Conservation (phyloP, 73 alveolate genomes). For the Blepharisma stoltei region DNA sequence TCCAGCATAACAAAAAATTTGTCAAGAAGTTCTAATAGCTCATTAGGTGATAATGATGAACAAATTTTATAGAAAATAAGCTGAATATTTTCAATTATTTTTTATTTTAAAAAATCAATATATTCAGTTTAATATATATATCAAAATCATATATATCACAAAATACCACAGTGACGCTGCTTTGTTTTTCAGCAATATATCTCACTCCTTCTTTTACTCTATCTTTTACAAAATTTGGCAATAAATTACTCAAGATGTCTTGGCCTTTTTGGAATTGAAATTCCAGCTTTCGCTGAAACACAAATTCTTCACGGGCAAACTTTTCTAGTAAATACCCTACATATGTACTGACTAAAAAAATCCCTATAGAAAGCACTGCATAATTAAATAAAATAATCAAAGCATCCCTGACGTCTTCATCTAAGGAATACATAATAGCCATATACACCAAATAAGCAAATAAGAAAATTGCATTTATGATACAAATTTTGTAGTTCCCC, state of each 20-base stretch:
- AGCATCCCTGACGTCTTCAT: neutral
- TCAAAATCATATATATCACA: slow-evolving; percentile 63
- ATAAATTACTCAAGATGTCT: slow-evolving; percentile 43
- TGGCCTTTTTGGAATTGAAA: slow-evolving; percentile 18
- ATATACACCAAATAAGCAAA: neutral
- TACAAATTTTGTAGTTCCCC: neutral
- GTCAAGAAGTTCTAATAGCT: slow-evolving; percentile 56
- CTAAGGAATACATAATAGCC: neutral
- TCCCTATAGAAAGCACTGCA: slow-evolving; percentile 15
- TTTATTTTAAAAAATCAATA: no score
- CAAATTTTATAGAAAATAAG: no score
- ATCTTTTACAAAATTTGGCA: slow-evolving; percentile 68
- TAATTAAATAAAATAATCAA: neutral
- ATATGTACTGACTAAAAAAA: neutral
- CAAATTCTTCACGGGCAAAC: slow-evolving; percentile 20
- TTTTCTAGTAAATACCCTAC: slow-evolving; percentile 30
- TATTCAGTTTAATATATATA: no score
- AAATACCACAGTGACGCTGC: slow-evolving; percentile 55
- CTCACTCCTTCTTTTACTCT: slow-evolving; percentile 54
- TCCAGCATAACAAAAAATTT: slow-evolving; percentile 57
- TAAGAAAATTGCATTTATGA: neutral
- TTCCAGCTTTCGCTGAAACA: slow-evolving; percentile 22
- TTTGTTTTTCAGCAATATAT: slow-evolving; percentile 63
- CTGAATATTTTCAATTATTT: no score
- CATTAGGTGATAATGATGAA: slow-evolving; percentile 45